Conservation (phyloP, 805 yeast genomes). For the Saccharomycopsis olivae region DNA sequence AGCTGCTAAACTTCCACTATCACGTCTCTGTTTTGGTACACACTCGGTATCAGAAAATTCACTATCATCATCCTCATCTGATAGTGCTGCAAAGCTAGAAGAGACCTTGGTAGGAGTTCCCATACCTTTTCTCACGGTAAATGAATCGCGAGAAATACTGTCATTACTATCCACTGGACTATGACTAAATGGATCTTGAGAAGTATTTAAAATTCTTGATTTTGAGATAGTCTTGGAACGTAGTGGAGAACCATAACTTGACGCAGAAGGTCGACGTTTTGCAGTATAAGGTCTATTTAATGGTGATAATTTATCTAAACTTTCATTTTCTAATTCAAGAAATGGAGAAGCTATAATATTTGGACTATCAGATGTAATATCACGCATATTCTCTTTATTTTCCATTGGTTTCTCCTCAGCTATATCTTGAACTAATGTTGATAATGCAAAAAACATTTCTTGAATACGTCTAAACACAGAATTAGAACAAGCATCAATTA, state of each 20-base stretch:
- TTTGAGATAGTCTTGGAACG: no score
- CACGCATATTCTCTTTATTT: constrained; percentile 17
- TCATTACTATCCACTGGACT: no score
- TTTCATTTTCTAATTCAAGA: constrained; percentile 9
- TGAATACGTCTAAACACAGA: constrained; percentile 26
- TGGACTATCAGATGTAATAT: constrained; percentile 8
- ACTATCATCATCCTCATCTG: constrained; percentile 13
- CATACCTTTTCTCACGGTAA: no score
- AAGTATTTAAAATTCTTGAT: no score
- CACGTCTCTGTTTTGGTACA: neutral
- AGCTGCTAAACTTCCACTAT: no score
- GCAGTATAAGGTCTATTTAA: neutral
- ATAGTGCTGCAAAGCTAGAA: no score
- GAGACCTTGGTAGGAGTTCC: no score
- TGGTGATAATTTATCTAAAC: constrained; percentile 11
- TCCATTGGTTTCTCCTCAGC: constrained; percentile 15
- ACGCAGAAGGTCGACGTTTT: constrained; percentile 4
- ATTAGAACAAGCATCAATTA: constrained; percentile 24
- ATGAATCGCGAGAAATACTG: no score
- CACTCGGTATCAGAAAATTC: constrained; percentile 16
- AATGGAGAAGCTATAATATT: constrained; percentile 1
- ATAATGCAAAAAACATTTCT: constrained; percentile 20
- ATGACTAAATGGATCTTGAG: no score
- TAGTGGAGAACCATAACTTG: constrained; percentile 1
- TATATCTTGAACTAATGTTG: constrained; percentile 24